Base-by-base conservation (phyloP, 2,329 filamentous ascomycete species). In the Metarhizium album region DNA sequence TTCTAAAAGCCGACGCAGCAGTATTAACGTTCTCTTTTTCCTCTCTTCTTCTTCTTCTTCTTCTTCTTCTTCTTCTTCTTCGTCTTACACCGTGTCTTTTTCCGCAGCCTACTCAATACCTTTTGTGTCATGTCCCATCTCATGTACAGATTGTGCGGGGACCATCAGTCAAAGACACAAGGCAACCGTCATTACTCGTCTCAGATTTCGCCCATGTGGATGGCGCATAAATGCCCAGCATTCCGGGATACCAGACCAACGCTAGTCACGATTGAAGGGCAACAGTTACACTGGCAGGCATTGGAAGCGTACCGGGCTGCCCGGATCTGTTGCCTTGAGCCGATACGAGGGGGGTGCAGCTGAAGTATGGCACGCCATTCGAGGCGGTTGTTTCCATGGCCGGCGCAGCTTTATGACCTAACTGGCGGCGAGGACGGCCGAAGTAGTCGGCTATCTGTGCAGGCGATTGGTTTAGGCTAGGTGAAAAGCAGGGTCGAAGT, bases 231-330 rank as follows among this genome's bases (percentile, higher is more conserved):
- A 29, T 45, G 38, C 22, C 37, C 23, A 42, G 45, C 46, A 23
- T 43, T 31, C 33, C 33, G 49, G 45, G 18, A 13, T 40, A 13
- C 38, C 24, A 20, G 52, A 31, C n/a, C 38, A 42, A 46, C 43
- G 27, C 27, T 46, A 47, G 43, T 42, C 20, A 46, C 49, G 52
- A 48, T 45, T 42, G 48, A 46, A 46, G 45, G 31, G 48, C 35
- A 43, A 35, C 35, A 51, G 54, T 56, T 54, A 54, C 53, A 56
- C 56, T 29, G 47, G 50, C 50, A 37, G 54, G 42, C 51, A 45
- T 53, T 35, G n/a, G 48, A 33, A 50, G 49, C 49, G 50, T 55
- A 51, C 45, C 49, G 46, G 42, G 9, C 29, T 38, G 27, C 22
- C 24, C 46, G 33, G 46, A 23, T 42, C 38, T 53, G 27, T n/a